phyloP scores from a whole-genome alignment of 306 rosid genomes.

The Canavalia gladiata region DNA sequence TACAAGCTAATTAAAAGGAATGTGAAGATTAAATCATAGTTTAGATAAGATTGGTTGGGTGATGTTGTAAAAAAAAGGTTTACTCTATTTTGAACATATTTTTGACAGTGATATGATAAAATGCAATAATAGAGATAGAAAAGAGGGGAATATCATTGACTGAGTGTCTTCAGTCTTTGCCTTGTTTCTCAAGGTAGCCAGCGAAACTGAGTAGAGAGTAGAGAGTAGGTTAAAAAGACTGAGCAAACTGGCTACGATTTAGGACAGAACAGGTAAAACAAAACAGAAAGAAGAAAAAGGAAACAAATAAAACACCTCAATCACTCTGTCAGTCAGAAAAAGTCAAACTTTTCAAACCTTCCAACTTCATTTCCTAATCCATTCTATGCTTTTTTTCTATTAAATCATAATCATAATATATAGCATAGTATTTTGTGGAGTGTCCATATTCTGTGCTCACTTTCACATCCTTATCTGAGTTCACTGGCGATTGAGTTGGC shows the following conservation, averaged over 20 bases:
- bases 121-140: too few relatives aligned
- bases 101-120: too few relatives aligned
- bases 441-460: neutral
- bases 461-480: neutral
- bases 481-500: neutral
- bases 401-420: neutral
- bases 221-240: conserved; percentile 29
- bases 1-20: too few relatives aligned
- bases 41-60: too few relatives aligned
- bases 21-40: too few relatives aligned
- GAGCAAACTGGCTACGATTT: conserved; percentile 17
- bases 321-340: conserved; percentile 35
- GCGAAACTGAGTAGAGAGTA: neutral
- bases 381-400: neutral
- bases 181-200: conserved; percentile 35
- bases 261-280: conserved; percentile 21
- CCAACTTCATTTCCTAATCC: conserved; percentile 20
- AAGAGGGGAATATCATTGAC: conserved; percentile 17
- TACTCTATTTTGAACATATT: too few relatives aligned
- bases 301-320: neutral
- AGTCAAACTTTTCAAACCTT: conserved; percentile 49
- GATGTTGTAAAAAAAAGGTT: too few relatives aligned
- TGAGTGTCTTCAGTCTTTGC: conserved; percentile 31
- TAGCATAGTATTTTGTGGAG: neutral
- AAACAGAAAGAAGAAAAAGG: neutral